These are phyloP conservation scores for Ceratobasidium sp. DNA, from an alignment of 1,284 basidiomycete species.

Conservation along the genomic window DNA sequence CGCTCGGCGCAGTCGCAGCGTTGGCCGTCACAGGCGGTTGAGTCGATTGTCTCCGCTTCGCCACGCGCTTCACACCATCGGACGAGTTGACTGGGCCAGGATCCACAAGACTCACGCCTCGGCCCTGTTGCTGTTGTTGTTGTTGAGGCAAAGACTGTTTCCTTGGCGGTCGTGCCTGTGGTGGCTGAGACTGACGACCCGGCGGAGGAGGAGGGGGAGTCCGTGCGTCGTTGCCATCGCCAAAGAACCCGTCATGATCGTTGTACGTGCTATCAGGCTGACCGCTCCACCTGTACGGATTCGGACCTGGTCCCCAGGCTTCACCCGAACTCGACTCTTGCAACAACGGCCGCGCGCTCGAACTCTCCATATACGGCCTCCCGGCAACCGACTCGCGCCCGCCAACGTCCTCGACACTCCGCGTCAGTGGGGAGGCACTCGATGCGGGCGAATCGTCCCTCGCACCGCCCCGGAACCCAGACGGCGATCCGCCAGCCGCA, in stretches of 20 bases:
- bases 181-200: constrained; percentile 13
- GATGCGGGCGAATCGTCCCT: constrained; percentile 33
- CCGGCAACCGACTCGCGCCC: background rate
- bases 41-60: constrained; percentile 39
- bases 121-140: constrained; percentile 8
- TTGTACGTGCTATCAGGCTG: constrained; percentile 22
- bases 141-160: background rate
- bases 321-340: constrained; percentile 41
- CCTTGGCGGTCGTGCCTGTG: background rate
- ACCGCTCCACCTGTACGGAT: constrained; percentile 37
- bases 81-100: constrained; percentile 20
- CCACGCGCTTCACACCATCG: constrained; percentile 37
- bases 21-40: constrained; percentile 11
- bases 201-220: background rate
- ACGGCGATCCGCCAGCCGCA: constrained; percentile 10
- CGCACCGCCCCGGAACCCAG: constrained; percentile 20
- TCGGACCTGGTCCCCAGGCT: constrained; percentile 39
- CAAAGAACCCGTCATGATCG: constrained; percentile 43
- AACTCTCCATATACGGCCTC: constrained; percentile 9
- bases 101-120: constrained; percentile 40
- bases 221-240: background rate
- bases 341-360: constrained; percentile 38
- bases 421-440: constrained; percentile 21
- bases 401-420: background rate
- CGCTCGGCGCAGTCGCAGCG: background rate